phyloP scores from a whole-genome alignment of 495 filamentous ascomycete genomes.

The Talaromyces wortmannii region DNA sequence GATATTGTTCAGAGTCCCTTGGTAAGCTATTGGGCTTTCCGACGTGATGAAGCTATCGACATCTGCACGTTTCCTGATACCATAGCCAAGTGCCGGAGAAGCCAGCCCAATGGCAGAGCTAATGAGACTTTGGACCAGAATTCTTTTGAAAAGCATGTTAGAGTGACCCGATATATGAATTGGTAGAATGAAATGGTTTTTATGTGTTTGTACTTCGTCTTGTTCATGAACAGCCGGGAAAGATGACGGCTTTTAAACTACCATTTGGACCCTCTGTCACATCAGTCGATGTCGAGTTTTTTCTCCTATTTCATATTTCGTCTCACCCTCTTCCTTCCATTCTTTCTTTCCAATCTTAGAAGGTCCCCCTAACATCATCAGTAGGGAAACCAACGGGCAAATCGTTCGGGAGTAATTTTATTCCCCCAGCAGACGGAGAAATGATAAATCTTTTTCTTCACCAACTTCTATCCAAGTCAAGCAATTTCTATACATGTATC shows the following conservation, averaged over 20 bases:
- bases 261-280: neutral
- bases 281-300: neutral
- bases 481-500: too few species aligned
- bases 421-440: too few species aligned
- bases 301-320: neutral
- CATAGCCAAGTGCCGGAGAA: neutral
- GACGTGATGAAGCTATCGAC: neutral
- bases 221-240: neutral
- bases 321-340: too few species aligned
- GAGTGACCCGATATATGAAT: neutral
- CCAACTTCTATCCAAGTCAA: too few species aligned
- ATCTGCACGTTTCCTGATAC: neutral
- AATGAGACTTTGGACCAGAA: neutral
- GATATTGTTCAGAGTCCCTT: constrained; percentile 53
- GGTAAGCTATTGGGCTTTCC: constrained; percentile 42
- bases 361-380: neutral
- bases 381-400: neutral
- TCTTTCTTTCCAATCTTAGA: too few species aligned
- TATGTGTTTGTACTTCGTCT: neutral
- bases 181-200: neutral
- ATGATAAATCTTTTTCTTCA: too few species aligned
- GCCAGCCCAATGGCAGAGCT: neutral
- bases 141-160: neutral
- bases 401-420: neutral
- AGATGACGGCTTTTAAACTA: neutral